Percentiles rank a stretch among this genome's conserved stretches.
These are phyloP conservation scores for Coniophora puteana DNA, from an alignment of 1,284 basidiomycete species.

Conservation along the genomic window DNA sequence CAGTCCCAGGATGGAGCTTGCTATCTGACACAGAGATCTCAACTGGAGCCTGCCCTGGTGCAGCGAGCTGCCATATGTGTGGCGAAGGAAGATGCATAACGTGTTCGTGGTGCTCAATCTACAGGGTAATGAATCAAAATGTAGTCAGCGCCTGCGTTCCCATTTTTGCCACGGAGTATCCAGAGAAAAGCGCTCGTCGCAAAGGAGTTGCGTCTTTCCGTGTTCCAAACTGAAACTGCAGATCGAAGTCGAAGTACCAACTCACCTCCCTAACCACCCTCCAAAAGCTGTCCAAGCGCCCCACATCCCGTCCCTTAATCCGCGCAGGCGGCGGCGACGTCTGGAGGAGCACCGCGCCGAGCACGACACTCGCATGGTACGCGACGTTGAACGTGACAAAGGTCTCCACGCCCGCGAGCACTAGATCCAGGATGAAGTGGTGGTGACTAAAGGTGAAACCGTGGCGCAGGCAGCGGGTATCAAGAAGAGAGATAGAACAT, in stretches of 20 bases:
- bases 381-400: conserved; percentile 77
- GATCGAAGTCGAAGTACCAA: conserved; percentile 9
- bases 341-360: conserved; percentile 83
- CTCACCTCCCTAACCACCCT: conserved; percentile 76
- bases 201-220: no score
- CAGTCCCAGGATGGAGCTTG: neutral
- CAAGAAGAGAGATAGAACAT: neutral
- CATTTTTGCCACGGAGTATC: no score
- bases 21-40: neutral
- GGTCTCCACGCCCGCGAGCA: conserved; percentile 71
- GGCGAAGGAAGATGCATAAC: conserved; percentile 77
- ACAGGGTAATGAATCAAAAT: conserved; percentile 2
- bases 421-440: conserved; percentile 69
- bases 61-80: conserved; percentile 83
- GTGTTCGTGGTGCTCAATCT: conserved; percentile 78
- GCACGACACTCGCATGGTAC: conserved; percentile 73
- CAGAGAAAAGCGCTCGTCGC: no score
- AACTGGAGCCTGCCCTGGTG: conserved; percentile 28
- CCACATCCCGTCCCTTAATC: conserved; percentile 46
- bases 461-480: neutral
- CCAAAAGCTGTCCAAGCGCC: conserved; percentile 68
- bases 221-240: neutral
- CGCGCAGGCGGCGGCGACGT: conserved; percentile 65
- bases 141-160: no score
- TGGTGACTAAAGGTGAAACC: conserved; percentile 29